phyloP scores from a whole-genome alignment of 495 filamentous ascomycete genomes.

The Neurospora sp. region DNA sequence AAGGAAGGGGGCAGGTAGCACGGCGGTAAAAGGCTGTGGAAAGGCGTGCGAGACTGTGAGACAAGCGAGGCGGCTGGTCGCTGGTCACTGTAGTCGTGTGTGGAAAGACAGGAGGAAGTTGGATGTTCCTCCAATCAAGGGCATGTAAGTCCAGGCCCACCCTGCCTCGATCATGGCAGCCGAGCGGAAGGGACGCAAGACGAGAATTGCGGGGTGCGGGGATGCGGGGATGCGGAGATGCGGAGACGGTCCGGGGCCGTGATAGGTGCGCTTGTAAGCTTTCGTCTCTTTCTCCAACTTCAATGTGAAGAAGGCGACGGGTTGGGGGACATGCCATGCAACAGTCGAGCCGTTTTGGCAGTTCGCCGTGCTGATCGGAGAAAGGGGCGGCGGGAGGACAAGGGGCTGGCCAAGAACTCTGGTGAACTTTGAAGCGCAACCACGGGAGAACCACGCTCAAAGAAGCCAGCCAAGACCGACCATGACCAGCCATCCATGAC shows the following conservation, averaged over 20 bases:
- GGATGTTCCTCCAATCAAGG: neutral
- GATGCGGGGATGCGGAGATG: neutral
- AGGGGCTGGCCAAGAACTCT: neutral
- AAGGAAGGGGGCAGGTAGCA: neutral
- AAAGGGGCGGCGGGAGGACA: neutral
- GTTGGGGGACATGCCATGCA: neutral
- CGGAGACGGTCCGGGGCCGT: neutral
- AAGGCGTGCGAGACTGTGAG: neutral
- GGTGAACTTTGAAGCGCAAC: neutral
- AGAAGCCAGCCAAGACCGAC: neutral
- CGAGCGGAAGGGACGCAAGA: neutral
- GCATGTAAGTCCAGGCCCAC: neutral
- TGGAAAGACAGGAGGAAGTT: neutral
- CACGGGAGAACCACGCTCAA: neutral
- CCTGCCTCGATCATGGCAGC: too few species aligned
- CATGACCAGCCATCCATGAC: neutral
- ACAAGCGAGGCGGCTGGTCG: neutral
- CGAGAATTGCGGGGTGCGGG: neutral
- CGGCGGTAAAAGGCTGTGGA: neutral
- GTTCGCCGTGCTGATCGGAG: neutral
- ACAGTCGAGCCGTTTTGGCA: neutral
- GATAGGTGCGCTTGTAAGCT: neutral
- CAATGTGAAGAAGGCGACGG: neutral
- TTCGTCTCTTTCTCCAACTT: neutral
- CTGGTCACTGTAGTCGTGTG: neutral